These are phyloP conservation scores for Dacryopinax spathularia DNA, from an alignment of 768 basidiomycete species.

Conservation along the genomic window DNA sequence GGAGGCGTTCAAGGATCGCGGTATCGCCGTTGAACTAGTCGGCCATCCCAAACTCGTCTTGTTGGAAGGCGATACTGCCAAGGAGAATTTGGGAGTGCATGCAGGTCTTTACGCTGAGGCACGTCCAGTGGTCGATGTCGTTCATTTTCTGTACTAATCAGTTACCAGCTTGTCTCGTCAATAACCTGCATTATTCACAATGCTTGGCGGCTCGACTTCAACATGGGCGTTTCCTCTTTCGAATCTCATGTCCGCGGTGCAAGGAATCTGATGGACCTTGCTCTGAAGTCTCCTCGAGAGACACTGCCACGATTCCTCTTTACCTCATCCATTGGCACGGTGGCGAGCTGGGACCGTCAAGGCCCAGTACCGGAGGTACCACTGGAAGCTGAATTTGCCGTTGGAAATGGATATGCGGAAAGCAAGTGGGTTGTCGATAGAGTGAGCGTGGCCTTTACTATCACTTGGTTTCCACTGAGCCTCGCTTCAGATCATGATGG, in stretches of 20 bases:
- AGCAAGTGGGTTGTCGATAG: not conserved
- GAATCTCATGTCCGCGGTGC: slow-evolving; percentile 36
- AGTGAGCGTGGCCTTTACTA: not conserved
- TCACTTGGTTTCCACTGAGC: not conserved
- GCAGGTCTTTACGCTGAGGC: slow-evolving; percentile 15
- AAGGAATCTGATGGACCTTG: slow-evolving; percentile 35
- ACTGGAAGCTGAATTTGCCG: not conserved
- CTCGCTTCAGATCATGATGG: not conserved
- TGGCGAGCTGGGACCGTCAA: not conserved
- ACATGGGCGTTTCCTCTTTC: slow-evolving; percentile 36
- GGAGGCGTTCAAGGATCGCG: not conserved
- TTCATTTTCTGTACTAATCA: slow-evolving; percentile 14
- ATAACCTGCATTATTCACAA: not conserved
- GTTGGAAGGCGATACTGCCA: not conserved
- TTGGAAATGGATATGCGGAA: not conserved
- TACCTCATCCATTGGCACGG: slow-evolving; percentile 30
- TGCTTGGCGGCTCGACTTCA: slow-evolving; percentile 41
- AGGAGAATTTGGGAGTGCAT: not conserved
- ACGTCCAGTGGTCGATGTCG: slow-evolving; percentile 17
- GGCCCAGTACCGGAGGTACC: not conserved
- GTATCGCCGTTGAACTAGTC: not conserved
- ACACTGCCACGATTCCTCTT: slow-evolving; percentile 27
- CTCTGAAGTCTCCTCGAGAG: slow-evolving; percentile 20
- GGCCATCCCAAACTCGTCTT: not conserved
- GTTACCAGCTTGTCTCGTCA: not conserved